Base-by-base conservation (phyloP, 495 filamentous ascomycete species). In the Trichoderma virens region DNA sequence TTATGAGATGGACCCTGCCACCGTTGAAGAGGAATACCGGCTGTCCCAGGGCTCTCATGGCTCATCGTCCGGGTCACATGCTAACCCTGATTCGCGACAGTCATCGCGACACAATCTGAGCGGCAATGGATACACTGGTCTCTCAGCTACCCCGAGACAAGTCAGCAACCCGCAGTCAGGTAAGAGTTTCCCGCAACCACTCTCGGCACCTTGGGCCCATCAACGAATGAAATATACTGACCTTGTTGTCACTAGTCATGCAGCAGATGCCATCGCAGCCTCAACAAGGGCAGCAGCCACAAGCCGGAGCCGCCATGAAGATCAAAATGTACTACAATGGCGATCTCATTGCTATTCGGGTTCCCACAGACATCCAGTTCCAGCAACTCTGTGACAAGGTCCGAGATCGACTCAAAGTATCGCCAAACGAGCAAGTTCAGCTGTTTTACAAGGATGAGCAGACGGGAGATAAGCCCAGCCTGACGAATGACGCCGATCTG, bases 271-370 rank as follows among this genome's bases (percentile, higher is more conserved):
- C 84, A 2, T 91, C 90, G 0, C 78, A 80, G 69, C 27, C 35
- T 1, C 61, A 62, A 18, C 39, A 70, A 45, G 68, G 54, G 63
- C 45, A 69, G 62, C 71, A 78, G 65, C 79, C 59, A 5, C 61
- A 62, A 28, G 16, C 34, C 14, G 23, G 23, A 27, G 34, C 61
- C 23, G 61, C 20, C 80, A 85, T 96, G 76, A 98, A 97, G 74
- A 90, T 98, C 72, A 98, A 98, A 77, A 87, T 97, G 41, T 93
- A 89, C 75, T 95, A 91, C 78, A 85, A 90, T 67, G 90, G 94
- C 68, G 93, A 97, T 67, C 82, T 92, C 65, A 92, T 97, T 68
- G 88, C 93, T 47, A 92, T 98, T 69, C 87, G 92, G 51, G 88
- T 98, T 43, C 90, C 93, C 2, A 82, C 79, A 5, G 88, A 93